Evolutionary conservation across 1,284 basidiomycete genomes (phyloP), one percentile per base, ranked within the genome.

Genomic region (Ustilago crameri): DNA sequence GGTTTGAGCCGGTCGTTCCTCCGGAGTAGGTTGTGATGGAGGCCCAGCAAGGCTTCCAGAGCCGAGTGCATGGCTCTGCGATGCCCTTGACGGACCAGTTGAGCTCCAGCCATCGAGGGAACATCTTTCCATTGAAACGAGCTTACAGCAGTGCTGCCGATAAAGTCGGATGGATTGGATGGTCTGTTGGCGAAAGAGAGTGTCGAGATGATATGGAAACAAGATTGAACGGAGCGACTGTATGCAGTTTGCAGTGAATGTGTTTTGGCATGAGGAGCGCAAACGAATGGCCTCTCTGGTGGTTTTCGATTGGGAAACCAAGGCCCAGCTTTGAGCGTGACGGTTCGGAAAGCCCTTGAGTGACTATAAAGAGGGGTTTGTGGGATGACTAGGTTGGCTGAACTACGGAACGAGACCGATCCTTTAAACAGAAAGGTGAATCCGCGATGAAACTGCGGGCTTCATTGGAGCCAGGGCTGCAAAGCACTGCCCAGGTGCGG

Each of bases 21-120:
- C 14, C 15, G 32, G 20, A 35, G 14, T 15, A 20, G 37, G 37
- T 17, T 41, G 17, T 24, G n/a, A 30, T 8, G 24, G 37, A 23
- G 26, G 48, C 24, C 4, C 37, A 26, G 22, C 59, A 22, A 62
- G 14, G 24, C 56, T 66, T 18, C 53, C 44, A 27, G 62, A 54
- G 41, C 62, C 54, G 32, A 55, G 38, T 40, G 54, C 42, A 43
- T 24, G 20, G 9, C 54, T 47, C 7, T 18, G 48, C 2, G 35
- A 38, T 10, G 52, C 8, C 18, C 24, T 51, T 0, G 57, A 53
- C 3, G 64, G 35, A 4, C 46, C 50, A 32, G 53, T 24, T 12
- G 10, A 20, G 46, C 48, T 38, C 1, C 48, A 27, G 10, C n/a
- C 27, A 42, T 35, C 46, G 24, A 49, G 43, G 10, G 51, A 55